Percentiles rank a stretch among this genome's conserved stretches.
These are phyloP conservation scores for Teunomyces kruisii DNA, from an alignment of 805 yeast genomes.

Conservation along the genomic window DNA sequence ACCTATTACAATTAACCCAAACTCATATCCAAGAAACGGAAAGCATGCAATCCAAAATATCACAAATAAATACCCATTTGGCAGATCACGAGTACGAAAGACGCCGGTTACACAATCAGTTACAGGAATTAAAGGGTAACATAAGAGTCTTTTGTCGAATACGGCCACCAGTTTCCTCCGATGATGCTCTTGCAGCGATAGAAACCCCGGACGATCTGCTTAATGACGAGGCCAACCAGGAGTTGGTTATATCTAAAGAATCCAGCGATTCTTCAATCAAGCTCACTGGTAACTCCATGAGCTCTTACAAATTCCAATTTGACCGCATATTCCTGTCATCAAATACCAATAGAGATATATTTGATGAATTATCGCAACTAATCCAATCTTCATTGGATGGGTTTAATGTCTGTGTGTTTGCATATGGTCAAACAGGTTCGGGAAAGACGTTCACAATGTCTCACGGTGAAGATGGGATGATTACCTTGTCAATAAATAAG, in stretches of 20 bases:
- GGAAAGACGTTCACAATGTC: slow-evolving; percentile 96
- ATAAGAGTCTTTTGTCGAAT: slow-evolving; percentile 88
- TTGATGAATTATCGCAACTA: slow-evolving; percentile 81
- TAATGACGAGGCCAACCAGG: slow-evolving; percentile 37
- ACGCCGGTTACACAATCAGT: slow-evolving; percentile 63
- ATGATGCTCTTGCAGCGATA: slow-evolving; percentile 13
- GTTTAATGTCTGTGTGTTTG: slow-evolving; percentile 86
- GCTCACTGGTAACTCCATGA: slow-evolving; percentile 13
- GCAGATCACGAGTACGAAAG: slow-evolving; percentile 55
- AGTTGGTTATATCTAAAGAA: slow-evolving; percentile 26
- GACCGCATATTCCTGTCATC: slow-evolving; percentile 70
- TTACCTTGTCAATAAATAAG: slow-evolving; percentile 70
- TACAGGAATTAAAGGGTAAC: slow-evolving; percentile 89
- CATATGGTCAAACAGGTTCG: slow-evolving; percentile 93
- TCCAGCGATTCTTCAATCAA: slow-evolving; percentile 4
- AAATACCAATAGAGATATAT: slow-evolving; percentile 60
- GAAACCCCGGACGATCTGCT: slow-evolving; percentile 24
- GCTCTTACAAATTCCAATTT: slow-evolving; percentile 53
- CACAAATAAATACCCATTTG: slow-evolving; percentile 29
- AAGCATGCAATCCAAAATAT: slow-evolving; percentile 4
- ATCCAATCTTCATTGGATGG: slow-evolving; percentile 83
- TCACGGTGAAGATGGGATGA: slow-evolving; percentile 67
- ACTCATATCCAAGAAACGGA: slow-evolving; percentile 8
- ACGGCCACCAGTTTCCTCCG: slow-evolving; percentile 54
- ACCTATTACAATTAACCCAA: slow-evolving; percentile 8